These are phyloP conservation scores for Solioccasus polychromus DNA, from an alignment of 768 basidiomycete genomes.

Conservation along the genomic window DNA sequence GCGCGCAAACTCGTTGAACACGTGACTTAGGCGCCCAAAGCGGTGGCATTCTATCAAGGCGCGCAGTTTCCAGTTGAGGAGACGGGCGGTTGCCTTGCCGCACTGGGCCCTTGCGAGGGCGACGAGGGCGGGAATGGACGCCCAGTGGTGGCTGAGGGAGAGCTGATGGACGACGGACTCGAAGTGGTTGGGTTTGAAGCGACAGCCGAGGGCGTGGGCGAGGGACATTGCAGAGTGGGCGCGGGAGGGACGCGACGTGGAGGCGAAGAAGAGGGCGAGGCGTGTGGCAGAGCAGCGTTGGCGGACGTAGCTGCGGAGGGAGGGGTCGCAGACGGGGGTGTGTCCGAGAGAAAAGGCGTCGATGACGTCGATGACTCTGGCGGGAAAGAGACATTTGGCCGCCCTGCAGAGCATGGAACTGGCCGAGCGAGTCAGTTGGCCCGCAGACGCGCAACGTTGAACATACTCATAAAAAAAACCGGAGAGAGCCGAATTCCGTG, in stretches of 20 bases:
- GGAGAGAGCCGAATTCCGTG: no score
- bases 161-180: slow-evolving; percentile 53
- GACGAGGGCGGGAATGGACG: slow-evolving; percentile 45
- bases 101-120: slow-evolving; percentile 47
- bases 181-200: slow-evolving; percentile 53
- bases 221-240: slow-evolving; percentile 47
- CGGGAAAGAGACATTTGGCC: no score
- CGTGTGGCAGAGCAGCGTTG: slow-evolving; percentile 31
- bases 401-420: no score
- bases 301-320: slow-evolving; percentile 27
- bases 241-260: slow-evolving; percentile 35
- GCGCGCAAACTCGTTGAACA: slow-evolving; percentile 50
- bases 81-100: slow-evolving; percentile 47
- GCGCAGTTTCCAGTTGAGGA: slow-evolving; percentile 70
- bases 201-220: slow-evolving; percentile 48
- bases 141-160: slow-evolving; percentile 48
- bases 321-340: slow-evolving; percentile 21
- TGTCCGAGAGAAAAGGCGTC: slow-evolving; percentile 20
- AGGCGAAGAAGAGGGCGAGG: slow-evolving; percentile 35
- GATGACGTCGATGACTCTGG: slow-evolving; percentile 24
- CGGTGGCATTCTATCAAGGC: slow-evolving; percentile 55
- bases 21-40: slow-evolving; percentile 43
- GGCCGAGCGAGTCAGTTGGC: slow-evolving; percentile 4
- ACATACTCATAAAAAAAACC: no score
- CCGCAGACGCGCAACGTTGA: not conserved